Conservation (phyloP, 805 yeast genomes). For the Torulaspora gathmanii region DNA sequence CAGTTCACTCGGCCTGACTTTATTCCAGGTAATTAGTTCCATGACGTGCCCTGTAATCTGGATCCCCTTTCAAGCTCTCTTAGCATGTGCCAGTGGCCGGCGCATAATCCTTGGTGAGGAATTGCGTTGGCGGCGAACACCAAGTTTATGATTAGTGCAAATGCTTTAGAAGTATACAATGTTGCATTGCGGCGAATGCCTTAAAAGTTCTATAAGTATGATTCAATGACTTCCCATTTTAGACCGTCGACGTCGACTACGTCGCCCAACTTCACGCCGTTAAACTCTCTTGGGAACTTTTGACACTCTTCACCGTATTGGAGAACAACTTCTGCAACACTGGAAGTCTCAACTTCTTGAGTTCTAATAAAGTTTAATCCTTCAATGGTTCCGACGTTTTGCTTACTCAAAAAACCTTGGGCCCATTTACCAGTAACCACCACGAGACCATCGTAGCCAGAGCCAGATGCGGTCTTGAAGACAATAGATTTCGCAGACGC, state of each 20-base stretch:
- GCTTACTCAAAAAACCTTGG: slow-evolving; percentile 34
- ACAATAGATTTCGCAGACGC: slow-evolving; percentile 25
- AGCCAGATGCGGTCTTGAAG: slow-evolving; percentile 22
- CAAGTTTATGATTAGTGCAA: too few species aligned
- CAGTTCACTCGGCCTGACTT: too few species aligned
- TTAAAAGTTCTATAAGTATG: slow-evolving; percentile 5
- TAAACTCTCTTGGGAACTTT: slow-evolving; percentile 30
- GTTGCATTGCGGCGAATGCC: not conserved
- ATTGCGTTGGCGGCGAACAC: too few species aligned
- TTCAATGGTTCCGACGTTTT: slow-evolving; percentile 15
- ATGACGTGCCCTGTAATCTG: too few species aligned
- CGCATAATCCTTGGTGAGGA: too few species aligned
- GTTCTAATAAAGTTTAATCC: slow-evolving; percentile 32
- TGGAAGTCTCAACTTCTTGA: slow-evolving; percentile 17
- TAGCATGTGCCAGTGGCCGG: too few species aligned
- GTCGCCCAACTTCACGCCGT: slow-evolving; percentile 23
- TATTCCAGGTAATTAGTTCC: too few species aligned
- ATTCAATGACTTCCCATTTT: slow-evolving; percentile 35
- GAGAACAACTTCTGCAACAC: slow-evolving; percentile 13
- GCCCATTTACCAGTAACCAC: slow-evolving; percentile 33
- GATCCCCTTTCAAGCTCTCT: too few species aligned
- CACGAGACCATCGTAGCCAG: slow-evolving; percentile 29
- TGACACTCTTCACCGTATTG: slow-evolving; percentile 26
- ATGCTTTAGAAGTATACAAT: too few species aligned
- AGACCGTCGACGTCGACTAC: slow-evolving; percentile 22